Evolutionary conservation across 2,329 filamentous ascomycete species (phyloP), one percentile per base, ranked within the genome.

Genomic region (Penicillium corylophilum): DNA sequence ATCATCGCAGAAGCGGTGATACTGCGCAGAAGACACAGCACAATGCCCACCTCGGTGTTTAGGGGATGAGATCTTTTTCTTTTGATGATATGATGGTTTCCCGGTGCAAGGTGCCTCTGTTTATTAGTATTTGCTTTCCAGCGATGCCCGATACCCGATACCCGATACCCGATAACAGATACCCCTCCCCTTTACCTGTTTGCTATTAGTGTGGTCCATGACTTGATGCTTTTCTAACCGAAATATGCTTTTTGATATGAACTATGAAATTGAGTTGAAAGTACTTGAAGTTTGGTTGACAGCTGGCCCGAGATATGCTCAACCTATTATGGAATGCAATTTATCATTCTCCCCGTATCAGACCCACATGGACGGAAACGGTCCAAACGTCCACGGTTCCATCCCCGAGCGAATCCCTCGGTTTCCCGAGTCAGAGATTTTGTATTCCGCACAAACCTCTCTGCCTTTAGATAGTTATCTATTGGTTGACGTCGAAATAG

Each of bases 1-100:
- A 73, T 16, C 74, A 73, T 31, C 65, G 71, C 12, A 64, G 67
- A 28, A 65, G 55, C 24, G 56, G 51, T 20, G 50, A 56, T 16
- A 58, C 46, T 60, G 55, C 54, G 23, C 60, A 65, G 47, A 53
- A 64, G 49, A 51, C 59, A 15, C 57, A 60, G 49, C 55, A 64
- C 16, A 61, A 65, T 50, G 57, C 59, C 44, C 58, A 61, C 43
- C 46, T 63, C 1, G 59, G 60, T 1, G 60, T 63, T 12, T 62
- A 35, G 47, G 10, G 29, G 6, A 23, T 41, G 39, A 24, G 7
- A 5, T 23, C 39, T 26, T 26, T 7, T 26, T 26, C 8, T 26
- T 24, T 41, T 24, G 16, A 20, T 5, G 35, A 28, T 28, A 10
- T 26, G n/a, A 38, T 38, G 9, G 16, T 20, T 18, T 35, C 9